Conservation (phyloP, 148 eudicot species). For the Rheum nobile region DNA sequence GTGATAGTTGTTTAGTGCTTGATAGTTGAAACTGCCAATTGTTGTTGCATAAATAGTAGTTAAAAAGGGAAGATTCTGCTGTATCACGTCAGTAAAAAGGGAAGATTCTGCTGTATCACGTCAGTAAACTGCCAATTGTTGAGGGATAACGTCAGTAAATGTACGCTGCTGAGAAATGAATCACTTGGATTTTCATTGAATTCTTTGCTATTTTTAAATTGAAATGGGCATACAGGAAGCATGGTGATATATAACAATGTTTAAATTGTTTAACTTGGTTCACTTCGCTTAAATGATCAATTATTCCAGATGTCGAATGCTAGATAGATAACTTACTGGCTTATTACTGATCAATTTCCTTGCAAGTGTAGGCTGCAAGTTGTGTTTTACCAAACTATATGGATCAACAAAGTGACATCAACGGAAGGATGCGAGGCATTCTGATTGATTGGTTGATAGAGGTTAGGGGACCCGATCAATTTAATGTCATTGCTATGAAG, state of each 20-base stretch:
- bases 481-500: background rate
- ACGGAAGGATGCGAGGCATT: conserved; percentile 74
- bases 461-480: conserved; percentile 21
- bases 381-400: conserved; percentile 54
- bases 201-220: background rate
- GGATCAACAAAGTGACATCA: conserved; percentile 57
- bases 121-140: too few relatives aligned
- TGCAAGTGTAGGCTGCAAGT: conserved; percentile 30
- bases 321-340: background rate
- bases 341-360: background rate
- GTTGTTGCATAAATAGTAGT: background rate
- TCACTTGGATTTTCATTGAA: background rate
- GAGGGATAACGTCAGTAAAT: too few relatives aligned
- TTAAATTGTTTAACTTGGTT: background rate
- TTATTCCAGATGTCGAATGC: background rate
- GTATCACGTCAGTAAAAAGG: too few relatives aligned
- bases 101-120: too few relatives aligned
- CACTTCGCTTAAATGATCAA: background rate
- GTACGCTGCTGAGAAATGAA: too few relatives aligned
- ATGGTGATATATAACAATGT: background rate
- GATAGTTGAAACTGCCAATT: background rate
- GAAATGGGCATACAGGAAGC: background rate
- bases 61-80: background rate
- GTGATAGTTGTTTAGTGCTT: background rate
- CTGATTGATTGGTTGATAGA: conserved; percentile 95